phyloP scores from a whole-genome alignment of 2,329 filamentous ascomycete genomes.

The Plectosphaerella sp. region DNA sequence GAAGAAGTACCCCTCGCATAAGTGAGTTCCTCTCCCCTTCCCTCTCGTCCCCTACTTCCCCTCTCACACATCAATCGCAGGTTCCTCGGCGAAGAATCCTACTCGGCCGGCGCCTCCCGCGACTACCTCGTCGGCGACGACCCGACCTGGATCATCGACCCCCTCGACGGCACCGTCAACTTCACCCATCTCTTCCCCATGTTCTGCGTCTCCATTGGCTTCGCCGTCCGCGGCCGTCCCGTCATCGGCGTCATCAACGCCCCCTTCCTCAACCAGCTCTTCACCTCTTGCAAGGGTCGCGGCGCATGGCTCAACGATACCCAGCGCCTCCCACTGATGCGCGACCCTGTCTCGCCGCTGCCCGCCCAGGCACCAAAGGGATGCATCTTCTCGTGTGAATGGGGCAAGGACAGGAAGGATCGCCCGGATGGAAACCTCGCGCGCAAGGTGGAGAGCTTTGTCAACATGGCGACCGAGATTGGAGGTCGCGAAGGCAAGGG shows the following conservation, averaged over 20 bases:
- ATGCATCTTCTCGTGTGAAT: constrained; percentile 72
- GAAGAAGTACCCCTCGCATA: constrained; percentile 59
- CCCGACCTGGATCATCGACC: constrained; percentile 75
- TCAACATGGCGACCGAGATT: constrained; percentile 68
- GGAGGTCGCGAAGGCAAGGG: constrained; percentile 60
- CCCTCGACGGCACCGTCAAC: constrained; percentile 76
- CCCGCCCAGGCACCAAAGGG: constrained; percentile 60
- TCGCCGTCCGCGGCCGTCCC: constrained; percentile 55
- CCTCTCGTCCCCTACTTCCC: not conserved
- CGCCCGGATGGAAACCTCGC: constrained; percentile 61
- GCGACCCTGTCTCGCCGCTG: constrained; percentile 57
- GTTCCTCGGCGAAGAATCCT: constrained; percentile 75
- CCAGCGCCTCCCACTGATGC: constrained; percentile 58
- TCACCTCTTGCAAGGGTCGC: constrained; percentile 60
- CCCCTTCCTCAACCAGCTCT: constrained; percentile 65
- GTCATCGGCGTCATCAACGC: constrained; percentile 69
- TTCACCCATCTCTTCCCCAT: constrained; percentile 77
- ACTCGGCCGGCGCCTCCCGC: constrained; percentile 63
- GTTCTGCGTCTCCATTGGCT: constrained; percentile 75
- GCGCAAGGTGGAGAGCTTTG: constrained; percentile 69
- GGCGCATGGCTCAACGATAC: constrained; percentile 68
- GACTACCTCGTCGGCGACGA: constrained; percentile 59
- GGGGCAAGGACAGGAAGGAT: constrained; percentile 74
- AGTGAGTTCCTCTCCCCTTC: constrained; percentile 37
- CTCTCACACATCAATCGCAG: constrained; percentile 27